A percentile compares a stretch with the other conserved stretches of the same genome.
phyloP scores from a whole-genome alignment of 768 basidiomycete genomes.

The Hygrophoropsis aurantiaca region DNA sequence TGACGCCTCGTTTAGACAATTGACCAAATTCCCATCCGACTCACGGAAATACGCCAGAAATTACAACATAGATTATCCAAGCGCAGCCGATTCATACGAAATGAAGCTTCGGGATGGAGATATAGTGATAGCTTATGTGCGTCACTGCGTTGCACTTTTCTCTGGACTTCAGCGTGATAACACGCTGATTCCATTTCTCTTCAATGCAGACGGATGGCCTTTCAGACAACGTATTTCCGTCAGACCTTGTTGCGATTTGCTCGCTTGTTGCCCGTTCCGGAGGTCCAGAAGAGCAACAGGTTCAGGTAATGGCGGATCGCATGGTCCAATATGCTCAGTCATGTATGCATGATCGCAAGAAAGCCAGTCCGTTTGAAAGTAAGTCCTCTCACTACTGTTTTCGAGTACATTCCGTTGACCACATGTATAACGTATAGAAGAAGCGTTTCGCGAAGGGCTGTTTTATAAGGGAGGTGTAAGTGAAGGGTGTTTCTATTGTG shows the following conservation, averaged over 20 bases:
- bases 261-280: constrained; percentile 58
- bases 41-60: constrained; percentile 5
- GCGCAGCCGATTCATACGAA: constrained; percentile 44
- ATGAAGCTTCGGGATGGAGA: constrained; percentile 53
- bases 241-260: constrained; percentile 71
- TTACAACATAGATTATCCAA: constrained; percentile 37
- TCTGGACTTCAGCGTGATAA: too few relatives aligned
- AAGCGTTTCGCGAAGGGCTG: constrained; percentile 65
- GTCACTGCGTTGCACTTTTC: constrained; percentile 17
- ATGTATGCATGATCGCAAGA: constrained; percentile 67
- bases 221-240: constrained; percentile 60
- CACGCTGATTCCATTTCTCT: not conserved
- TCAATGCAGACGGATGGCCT: constrained; percentile 50
- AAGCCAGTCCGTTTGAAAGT: constrained; percentile 78
- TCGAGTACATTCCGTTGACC: constrained; percentile 6
- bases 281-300: constrained; percentile 58
- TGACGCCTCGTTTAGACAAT: constrained; percentile 21
- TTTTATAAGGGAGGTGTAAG: constrained; percentile 73
- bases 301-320: constrained; percentile 70
- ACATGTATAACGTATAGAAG: constrained; percentile 36
- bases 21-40: constrained; percentile 33
- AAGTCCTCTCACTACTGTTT: constrained; percentile 23
- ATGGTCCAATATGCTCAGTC: constrained; percentile 66
- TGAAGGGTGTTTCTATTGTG: constrained; percentile 16
- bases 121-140: constrained; percentile 49